Evolutionary conservation across 495 filamentous ascomycete genomes (phyloP), one percentile per base, ranked within the genome.

Genomic region (Cudoniella acicularis): DNA sequence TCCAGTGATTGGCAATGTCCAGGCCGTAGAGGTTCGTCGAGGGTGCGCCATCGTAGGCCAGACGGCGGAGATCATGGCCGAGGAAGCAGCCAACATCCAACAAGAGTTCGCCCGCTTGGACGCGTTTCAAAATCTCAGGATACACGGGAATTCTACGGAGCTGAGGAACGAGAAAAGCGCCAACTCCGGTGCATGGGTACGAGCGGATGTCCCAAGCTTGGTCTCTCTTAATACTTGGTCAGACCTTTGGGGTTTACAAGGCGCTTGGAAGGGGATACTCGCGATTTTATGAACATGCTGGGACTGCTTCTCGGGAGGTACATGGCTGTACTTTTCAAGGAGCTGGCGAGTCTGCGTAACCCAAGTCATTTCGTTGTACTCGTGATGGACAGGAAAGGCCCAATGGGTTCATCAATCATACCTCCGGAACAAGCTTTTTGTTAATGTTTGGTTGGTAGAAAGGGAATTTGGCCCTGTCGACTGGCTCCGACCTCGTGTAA

Each of bases 71-170:
- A 41, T 75, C 77, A 43, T 78, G 73, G 3, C 75, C 79, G 30
- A 80, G 69, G 46, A 77, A 80, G 61, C 75, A 79, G 0, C 81
- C 78, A 0, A 79, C 57, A 52, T 82, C 79, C 9, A 83, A 69
- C n/a, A 83, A 65, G 10, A 54, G 41, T 3, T 58, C 66, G n/a
- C 52, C 52, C 8, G 13, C 36, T 13, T 40, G 41, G 23, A 43
- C 13, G 9, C 52, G 52, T 3, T 52, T 54, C 2, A 70, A 65
- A 24, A 75, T 59, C 10, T 67, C 65, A 2, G 61, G 48, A 18
- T 75, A 62, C 0, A 59, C 47, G 64, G 72, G 57, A 17, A 67
- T 25, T 1, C 61, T 43, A n/a, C 70, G 47, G 54, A 75, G 46
- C 53, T 69, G 48, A 64, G 73, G 62, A 69, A 79, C 67, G 45